Base-by-base conservation (phyloP, 176 grass and related monocot genomes). In the Carex cristatella region DNA sequence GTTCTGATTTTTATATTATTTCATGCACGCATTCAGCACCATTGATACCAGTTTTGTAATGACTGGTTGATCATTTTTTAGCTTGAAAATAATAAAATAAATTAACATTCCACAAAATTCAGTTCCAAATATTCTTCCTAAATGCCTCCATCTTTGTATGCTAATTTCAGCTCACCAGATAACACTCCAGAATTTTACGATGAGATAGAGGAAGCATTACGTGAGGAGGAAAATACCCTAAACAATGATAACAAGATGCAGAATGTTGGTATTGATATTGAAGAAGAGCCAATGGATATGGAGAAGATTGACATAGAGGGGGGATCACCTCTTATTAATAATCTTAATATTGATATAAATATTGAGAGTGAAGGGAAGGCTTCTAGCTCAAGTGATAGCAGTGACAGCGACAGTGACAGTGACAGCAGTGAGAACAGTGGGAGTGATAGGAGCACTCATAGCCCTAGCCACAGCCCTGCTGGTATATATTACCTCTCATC, bases 331-430 rank as follows among this genome's bases (percentile, higher is more conserved):
- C 44, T 54, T 49, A 48, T 10, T 67, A 54, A 69, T 83, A 67
- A 83, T 53, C 12, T 83, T 46, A 53, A 66, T 32, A 69, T 69
- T 67, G 23, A 87, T 54, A 27, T 18, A 42, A 92, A 89, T 49
- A 92, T 92, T 84, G 91, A 87, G 44, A 94, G 51, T 86, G 91
- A 94, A 69, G 97, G n/a, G 61, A 93, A 89, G 86, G 92, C 84
- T 11, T 87, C 83, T 77, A 90, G 87, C 58, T 92, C 93, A 65
- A 99, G 93, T 69, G 93, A 91, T 53, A 91, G 88, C 86, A 99
- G 97, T 82, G 97, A 95, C 48, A 94, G 87, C 4, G 91, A 99
- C 2, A 95, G 91, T n/a, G 96, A 95, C 15, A 99, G 96, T 59
- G 93, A 94, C 38, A 94, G 93, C 81, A 95, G 93, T 91, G 93